Conservation (phyloP, 345 rosid species). For the Gynandropsis gynandra region DNA sequence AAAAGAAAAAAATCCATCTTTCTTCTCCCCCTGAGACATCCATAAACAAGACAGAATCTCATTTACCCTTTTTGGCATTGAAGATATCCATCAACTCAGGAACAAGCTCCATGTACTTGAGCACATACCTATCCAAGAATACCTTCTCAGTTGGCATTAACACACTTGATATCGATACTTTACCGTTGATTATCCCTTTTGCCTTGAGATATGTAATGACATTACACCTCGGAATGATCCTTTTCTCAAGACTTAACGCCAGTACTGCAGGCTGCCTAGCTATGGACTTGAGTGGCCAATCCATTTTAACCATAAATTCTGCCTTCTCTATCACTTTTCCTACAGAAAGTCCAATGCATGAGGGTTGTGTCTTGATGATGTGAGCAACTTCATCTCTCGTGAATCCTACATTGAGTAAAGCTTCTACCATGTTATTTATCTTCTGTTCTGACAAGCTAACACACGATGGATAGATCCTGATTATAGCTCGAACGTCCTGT, state of each 20-base stretch:
- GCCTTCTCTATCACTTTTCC: conserved; percentile 7
- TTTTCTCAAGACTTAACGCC: conserved; percentile 27
- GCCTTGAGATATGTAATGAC: conserved; percentile 21
- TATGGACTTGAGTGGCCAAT: conserved; percentile 20
- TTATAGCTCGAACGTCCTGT: conserved; percentile 13
- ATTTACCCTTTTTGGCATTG: no score
- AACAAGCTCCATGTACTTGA: conserved; percentile 9
- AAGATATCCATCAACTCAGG: conserved; percentile 16
- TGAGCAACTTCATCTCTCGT: conserved; percentile 9
- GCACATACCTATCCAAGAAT: conserved; percentile 13
- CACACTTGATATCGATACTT: conserved; percentile 10
- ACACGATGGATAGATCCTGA: conserved; percentile 8
- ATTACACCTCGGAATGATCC: conserved; percentile 29
- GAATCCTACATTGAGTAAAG: conserved; percentile 15
- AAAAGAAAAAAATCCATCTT: no score
- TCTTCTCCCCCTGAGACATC: no score
- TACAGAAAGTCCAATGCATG: neutral
- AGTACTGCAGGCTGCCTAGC: conserved; percentile 15
- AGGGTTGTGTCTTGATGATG: conserved; percentile 13
- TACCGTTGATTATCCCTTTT: conserved; percentile 15
- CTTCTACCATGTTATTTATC: conserved; percentile 6
- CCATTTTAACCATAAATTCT: conserved; percentile 32
- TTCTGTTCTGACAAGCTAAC: conserved; percentile 17
- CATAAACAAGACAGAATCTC: no score
- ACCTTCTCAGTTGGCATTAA: conserved; percentile 3